Evolutionary conservation across 345 rosid genomes (phyloP).

Genomic region (Corymbia maculata): DNA sequence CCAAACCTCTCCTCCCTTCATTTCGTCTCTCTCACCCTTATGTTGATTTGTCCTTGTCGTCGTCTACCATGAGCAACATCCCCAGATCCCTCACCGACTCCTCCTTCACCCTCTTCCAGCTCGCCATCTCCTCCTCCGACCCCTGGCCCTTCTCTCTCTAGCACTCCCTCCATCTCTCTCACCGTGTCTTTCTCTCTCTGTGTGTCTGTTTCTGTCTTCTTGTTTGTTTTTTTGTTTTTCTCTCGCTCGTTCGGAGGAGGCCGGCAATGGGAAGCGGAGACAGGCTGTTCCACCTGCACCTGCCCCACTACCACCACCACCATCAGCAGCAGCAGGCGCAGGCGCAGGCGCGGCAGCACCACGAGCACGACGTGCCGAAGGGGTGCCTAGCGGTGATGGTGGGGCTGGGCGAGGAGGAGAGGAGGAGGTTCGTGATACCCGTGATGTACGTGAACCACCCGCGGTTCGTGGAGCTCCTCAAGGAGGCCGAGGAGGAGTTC

Average conservation of each 20-base stretch:
- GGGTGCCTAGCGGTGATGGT: conserved; percentile 77
- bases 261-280: background rate
- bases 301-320: conserved; percentile 1
- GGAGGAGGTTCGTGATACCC: conserved; percentile 67
- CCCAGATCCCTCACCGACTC: conserved; percentile 75
- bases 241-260: background rate
- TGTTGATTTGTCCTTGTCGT: conserved; percentile 5
- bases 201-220: background rate
- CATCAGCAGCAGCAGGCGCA: conserved; percentile 9
- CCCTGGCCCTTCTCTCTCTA: conserved; percentile 77
- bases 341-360: background rate
- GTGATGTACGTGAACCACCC: conserved; percentile 74
- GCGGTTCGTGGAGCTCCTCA: conserved; percentile 46
- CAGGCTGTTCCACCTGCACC: conserved; percentile 33
- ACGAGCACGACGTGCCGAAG: conserved; percentile 39
- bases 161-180: background rate
- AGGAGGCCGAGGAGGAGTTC: conserved; percentile 74
- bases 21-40: background rate
- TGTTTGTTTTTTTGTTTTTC: background rate
- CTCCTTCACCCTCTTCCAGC: conserved; percentile 55
- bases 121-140: conserved; percentile 71
- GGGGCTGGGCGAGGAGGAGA: conserved; percentile 62
- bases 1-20: background rate
- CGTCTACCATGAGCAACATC: conserved; percentile 73
- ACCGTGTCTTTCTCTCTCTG: background rate